Conservation (phyloP, 116 monocot species). For the Papilionanthe hybrid region DNA sequence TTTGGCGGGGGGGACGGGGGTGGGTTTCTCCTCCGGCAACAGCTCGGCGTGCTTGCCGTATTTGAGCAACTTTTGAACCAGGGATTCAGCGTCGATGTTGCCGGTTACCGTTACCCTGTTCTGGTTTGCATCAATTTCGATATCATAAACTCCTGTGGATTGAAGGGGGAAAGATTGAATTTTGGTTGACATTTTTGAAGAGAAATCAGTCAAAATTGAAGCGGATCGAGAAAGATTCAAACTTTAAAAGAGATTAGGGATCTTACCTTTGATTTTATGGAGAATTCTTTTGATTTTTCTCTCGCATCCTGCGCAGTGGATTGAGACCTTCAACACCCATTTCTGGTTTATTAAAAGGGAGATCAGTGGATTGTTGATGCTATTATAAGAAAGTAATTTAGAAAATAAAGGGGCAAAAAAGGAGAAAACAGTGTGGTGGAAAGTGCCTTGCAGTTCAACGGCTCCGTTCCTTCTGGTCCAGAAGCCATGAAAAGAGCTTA, state of each 20-base stretch:
- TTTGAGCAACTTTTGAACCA: slow-evolving; percentile 12
- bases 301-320: slow-evolving; percentile 56
- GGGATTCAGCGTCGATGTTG: slow-evolving; percentile 17
- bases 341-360: slow-evolving; percentile 14
- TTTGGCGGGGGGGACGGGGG: not conserved
- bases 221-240: not conserved
- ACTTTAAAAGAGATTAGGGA: not conserved
- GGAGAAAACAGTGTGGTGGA: not conserved
- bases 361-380: not conserved
- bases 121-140: slow-evolving; percentile 19
- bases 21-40: slow-evolving; percentile 8
- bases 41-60: slow-evolving; percentile 19
- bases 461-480: slow-evolving; percentile 17
- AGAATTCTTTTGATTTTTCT: slow-evolving; percentile 45
- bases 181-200: not conserved
- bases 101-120: slow-evolving; percentile 21
- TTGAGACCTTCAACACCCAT: slow-evolving; percentile 38
- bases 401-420: no score
- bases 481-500: slow-evolving; percentile 24
- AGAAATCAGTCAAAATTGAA: not conserved
- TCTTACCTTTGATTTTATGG: slow-evolving; percentile 25
- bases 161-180: not conserved
- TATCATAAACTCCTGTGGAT: slow-evolving; percentile 12
- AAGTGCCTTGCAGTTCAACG: slow-evolving; percentile 1
- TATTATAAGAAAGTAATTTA: not conserved